Evolutionary conservation across 768 basidiomycete genomes (phyloP).

Genomic region (Leccinum incarnatum): DNA sequence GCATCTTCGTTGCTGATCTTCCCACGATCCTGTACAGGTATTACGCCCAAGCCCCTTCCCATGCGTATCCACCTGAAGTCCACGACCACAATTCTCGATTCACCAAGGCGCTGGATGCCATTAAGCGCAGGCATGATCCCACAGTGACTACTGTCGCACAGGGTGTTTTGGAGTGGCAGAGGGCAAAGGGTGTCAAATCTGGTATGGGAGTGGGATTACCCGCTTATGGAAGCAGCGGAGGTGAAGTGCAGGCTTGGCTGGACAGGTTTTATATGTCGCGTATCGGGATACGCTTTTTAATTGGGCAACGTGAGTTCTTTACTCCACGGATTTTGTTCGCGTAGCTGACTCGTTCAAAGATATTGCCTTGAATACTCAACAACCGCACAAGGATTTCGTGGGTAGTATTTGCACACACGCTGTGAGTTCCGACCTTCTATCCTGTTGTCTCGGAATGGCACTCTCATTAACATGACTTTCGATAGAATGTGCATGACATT

Average conservation of each 20-base stretch:
- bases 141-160: slow-evolving; percentile 96
- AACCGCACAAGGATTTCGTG: slow-evolving; percentile 87
- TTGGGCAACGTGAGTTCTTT: slow-evolving; percentile 78
- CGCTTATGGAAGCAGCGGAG: slow-evolving; percentile 60
- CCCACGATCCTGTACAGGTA: slow-evolving; percentile 49
- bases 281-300: slow-evolving; percentile 93
- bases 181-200: slow-evolving; percentile 33
- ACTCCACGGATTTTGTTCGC: not conserved
- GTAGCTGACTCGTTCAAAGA: slow-evolving; percentile 45
- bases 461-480: not conserved
- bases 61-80: slow-evolving; percentile 87
- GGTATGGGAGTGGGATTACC: slow-evolving; percentile 25
- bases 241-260: slow-evolving; percentile 94
- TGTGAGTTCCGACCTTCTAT: slow-evolving; percentile 40
- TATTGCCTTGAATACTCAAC: slow-evolving; percentile 88
- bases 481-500: slow-evolving; percentile 89
- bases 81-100: slow-evolving; percentile 90
- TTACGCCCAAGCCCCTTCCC: slow-evolving; percentile 70
- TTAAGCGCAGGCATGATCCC: slow-evolving; percentile 94
- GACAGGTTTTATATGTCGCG: slow-evolving; percentile 97
- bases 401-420: slow-evolving; percentile 96
- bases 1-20: slow-evolving; percentile 2
- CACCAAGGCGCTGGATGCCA: slow-evolving; percentile 79
- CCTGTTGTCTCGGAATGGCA: not conserved
- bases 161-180: slow-evolving; percentile 96